Percentiles rank a stretch among this genome's conserved stretches.
Conservation (phyloP, 2,329 filamentous ascomycete genomes). For the Alternaria alternata region DNA sequence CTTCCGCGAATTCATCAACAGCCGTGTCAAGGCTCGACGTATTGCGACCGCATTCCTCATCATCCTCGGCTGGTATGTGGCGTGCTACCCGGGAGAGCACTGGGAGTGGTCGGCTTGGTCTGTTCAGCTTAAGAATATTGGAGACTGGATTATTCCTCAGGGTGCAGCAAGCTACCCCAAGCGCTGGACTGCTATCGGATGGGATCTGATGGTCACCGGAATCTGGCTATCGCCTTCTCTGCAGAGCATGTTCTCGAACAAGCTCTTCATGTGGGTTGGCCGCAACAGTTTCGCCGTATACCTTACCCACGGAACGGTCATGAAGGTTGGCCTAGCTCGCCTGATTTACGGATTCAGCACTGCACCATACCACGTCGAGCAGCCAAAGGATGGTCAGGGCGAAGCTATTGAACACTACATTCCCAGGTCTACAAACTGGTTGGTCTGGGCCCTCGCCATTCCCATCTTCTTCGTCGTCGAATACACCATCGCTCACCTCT, state of each 20-base stretch:
- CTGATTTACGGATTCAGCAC: slow-evolving; percentile 62
- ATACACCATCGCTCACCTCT: slow-evolving; percentile 59
- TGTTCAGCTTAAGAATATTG: slow-evolving; percentile 51
- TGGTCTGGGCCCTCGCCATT: slow-evolving; percentile 54
- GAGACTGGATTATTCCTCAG: slow-evolving; percentile 58
- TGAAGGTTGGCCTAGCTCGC: slow-evolving; percentile 61
- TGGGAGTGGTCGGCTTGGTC: slow-evolving; percentile 62
- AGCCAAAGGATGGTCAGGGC: slow-evolving; percentile 50
- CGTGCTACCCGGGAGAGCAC: slow-evolving; percentile 60
- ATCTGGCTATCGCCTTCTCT: slow-evolving; percentile 60
- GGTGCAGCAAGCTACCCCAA: slow-evolving; percentile 55
- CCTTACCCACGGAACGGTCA: slow-evolving; percentile 62
- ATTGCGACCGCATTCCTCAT: slow-evolving; percentile 52
- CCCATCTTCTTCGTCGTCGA: slow-evolving; percentile 58
- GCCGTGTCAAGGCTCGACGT: slow-evolving; percentile 49
- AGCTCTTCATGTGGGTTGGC: slow-evolving; percentile 63
- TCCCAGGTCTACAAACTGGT: slow-evolving; percentile 49
- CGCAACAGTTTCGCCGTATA: slow-evolving; percentile 65
- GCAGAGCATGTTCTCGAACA: slow-evolving; percentile 60
- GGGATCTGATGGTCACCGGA: slow-evolving; percentile 60
- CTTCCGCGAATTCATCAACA: slow-evolving; percentile 56
- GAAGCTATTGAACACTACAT: slow-evolving; percentile 55
- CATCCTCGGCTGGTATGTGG: slow-evolving; percentile 57
- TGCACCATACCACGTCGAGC: slow-evolving; percentile 52
- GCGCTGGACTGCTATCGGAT: slow-evolving; percentile 58